Evolutionary conservation across 2,329 filamentous ascomycete species (phyloP).

Genomic region (Pseudogymnoascus sp.): DNA sequence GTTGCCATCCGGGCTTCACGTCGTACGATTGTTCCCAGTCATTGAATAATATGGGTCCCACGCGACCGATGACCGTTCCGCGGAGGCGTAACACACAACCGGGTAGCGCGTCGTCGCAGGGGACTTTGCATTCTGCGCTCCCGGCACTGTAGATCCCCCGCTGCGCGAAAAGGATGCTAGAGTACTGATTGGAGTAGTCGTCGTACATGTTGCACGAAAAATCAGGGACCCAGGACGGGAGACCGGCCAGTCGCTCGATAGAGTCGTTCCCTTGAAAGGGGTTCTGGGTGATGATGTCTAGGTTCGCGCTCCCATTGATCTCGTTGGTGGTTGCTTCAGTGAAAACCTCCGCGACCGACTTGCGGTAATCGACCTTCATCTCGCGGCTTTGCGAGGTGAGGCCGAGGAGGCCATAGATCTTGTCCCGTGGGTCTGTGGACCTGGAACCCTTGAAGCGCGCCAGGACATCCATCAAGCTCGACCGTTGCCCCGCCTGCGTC

Average conservation of each 20-base stretch:
- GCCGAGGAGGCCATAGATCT: slow-evolving; percentile 17
- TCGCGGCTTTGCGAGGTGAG: slow-evolving; percentile 12
- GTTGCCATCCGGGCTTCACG: background rate
- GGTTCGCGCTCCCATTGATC: slow-evolving; percentile 40
- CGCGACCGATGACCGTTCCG: background rate
- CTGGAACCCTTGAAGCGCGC: slow-evolving; percentile 14
- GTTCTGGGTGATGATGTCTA: slow-evolving; percentile 19
- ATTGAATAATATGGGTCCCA: background rate
- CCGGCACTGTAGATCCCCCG: slow-evolving; percentile 5
- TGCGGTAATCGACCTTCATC: slow-evolving; percentile 18
- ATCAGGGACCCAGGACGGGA: slow-evolving; percentile 10
- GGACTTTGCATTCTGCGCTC: background rate
- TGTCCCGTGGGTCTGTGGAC: slow-evolving; percentile 17
- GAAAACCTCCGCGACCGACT: slow-evolving; percentile 5
- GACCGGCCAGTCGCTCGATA: background rate
- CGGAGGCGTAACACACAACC: background rate
- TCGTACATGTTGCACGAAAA: background rate
- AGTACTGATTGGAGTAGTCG: background rate
- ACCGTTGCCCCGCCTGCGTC: background rate
- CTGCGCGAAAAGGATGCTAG: slow-evolving; percentile 2
- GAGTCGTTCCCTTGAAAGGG: slow-evolving; percentile 12
- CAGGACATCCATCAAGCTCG: slow-evolving; percentile 16
- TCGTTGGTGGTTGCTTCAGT: slow-evolving; percentile 53
- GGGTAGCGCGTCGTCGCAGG: background rate
- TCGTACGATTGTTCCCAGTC: background rate